Evolutionary conservation across 345 rosid genomes (phyloP), one percentile per base, ranked within the genome.

Genomic region (Luvunga scandens): DNA sequence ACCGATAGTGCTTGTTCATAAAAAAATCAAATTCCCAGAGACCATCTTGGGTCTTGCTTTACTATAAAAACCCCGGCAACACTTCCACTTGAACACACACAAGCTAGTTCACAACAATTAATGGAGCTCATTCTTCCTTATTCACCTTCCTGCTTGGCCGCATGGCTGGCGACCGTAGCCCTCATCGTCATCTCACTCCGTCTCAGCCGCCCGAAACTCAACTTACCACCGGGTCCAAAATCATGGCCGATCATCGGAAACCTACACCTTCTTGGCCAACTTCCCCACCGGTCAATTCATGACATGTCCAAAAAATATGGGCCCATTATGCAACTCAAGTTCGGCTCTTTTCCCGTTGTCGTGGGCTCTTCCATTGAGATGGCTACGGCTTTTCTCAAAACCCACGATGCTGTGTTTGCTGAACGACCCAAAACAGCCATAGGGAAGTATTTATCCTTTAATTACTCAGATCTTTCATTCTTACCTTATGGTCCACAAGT

Each of bases 181-280:
- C 69, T 86, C 55, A 10, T 86, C 79, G 75, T 88, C 76, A 78
- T 88, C 71, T 65, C 86, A 75, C 68, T 79, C 59, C 76, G 31
- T 30, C 50, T 85, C 83, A 85, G 75, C 28, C 34, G 85, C 64
- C 75, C 77, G 0, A 86, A 77, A 42, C 84, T 83, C 68, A 87
- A 88, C 79, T 81, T 63, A 0, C 92, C 96, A 0, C 93, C 96
- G 0, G 92, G 93, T 0, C 93, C 95, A 19, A 90, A 84, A 75
- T 82, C 91, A 0, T 90, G 93, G 93, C 91, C 96, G 12, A 77
- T 90, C 24, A 86, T 91, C 19, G 92, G 96, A 67, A 91, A 90
- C 84, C 93, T 88, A 22, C 84, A 91, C 82, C 88, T 90, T 31
- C 87, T 91, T 1, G 87, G 92, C 61, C 2, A 85, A 7, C 90